Conservation (phyloP, 2,329 filamentous ascomycete species). For the Neonectria coccinea region DNA sequence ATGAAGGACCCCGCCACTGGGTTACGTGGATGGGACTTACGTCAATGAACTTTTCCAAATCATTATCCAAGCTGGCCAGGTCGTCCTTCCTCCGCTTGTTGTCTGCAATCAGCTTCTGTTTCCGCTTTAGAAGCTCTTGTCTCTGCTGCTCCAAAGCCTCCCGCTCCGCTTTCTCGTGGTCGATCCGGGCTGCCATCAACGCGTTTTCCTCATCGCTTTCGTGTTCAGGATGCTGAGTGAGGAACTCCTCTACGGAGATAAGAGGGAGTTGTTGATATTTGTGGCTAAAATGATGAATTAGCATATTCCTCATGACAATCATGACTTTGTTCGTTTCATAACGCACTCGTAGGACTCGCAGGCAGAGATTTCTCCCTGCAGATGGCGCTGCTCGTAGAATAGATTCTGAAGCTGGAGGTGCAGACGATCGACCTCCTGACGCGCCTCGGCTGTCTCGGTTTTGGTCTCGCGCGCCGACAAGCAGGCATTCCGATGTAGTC, state of each 20-base stretch:
- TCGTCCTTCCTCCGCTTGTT: conserved; percentile 97
- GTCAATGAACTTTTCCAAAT: conserved; percentile 94
- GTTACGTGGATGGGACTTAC: conserved; percentile 60
- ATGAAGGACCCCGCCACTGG: background rate
- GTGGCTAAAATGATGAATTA: conserved; percentile 69
- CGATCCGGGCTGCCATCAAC: conserved; percentile 89
- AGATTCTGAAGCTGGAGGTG: conserved; percentile 95
- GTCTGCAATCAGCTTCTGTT: conserved; percentile 71
- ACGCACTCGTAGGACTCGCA: conserved; percentile 93
- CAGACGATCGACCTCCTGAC: conserved; percentile 90
- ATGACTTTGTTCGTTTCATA: background rate
- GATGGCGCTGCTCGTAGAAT: conserved; percentile 93
- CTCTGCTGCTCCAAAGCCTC: conserved; percentile 87
- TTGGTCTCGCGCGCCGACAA: conserved; percentile 88
- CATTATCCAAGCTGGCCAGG: conserved; percentile 88
- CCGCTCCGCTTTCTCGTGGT: conserved; percentile 87
- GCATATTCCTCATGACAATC: background rate
- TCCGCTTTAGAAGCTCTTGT: conserved; percentile 77
- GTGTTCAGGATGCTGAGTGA: conserved; percentile 80
- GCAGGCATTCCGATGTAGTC: conserved; percentile 84
- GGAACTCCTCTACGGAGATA: conserved; percentile 84
- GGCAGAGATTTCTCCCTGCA: conserved; percentile 88
- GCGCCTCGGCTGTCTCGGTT: conserved; percentile 83
- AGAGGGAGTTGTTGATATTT: conserved; percentile 89
- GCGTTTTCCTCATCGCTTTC: conserved; percentile 79